phyloP scores from a whole-genome alignment of 2,329 filamentous ascomycete species.

The Fusarium cicatricum region DNA sequence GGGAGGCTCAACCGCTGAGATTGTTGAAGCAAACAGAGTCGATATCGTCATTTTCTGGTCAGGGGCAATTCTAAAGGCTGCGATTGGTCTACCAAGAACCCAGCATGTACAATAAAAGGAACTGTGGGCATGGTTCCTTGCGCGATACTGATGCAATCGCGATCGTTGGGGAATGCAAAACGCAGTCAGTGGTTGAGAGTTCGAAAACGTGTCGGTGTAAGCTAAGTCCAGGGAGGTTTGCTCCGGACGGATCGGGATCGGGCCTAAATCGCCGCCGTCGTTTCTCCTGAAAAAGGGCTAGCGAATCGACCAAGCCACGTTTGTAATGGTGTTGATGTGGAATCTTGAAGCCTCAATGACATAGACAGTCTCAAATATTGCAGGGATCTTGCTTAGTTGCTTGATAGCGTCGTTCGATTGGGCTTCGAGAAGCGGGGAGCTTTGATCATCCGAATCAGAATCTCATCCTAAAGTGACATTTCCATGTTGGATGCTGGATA shows the following conservation, averaged over 20 bases:
- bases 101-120: conserved; percentile 11
- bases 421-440: not conserved
- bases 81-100: conserved; percentile 1
- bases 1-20: not conserved
- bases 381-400: not conserved
- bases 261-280: not conserved
- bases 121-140: not conserved
- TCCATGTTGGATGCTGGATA: too few relatives aligned
- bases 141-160: not conserved
- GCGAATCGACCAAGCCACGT: not conserved
- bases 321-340: conserved; percentile 21
- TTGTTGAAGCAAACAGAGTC: not conserved
- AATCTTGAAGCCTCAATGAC: conserved; percentile 22
- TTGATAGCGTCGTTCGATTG: not conserved
- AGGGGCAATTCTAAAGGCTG: not conserved
- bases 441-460: not conserved
- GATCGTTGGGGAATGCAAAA: not conserved
- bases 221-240: conserved; percentile 11
- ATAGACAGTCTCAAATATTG: not conserved
- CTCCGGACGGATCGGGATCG: conserved; percentile 8
- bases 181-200: not conserved
- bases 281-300: not conserved
- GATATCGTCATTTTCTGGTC: conserved; percentile 20
- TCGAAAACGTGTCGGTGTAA: not conserved
- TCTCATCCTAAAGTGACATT: not conserved